Evolutionary conservation across 352 stramenopile genomes (phyloP), one percentile per base, ranked within the genome.

Genomic region (Phytophthora lateralis): DNA sequence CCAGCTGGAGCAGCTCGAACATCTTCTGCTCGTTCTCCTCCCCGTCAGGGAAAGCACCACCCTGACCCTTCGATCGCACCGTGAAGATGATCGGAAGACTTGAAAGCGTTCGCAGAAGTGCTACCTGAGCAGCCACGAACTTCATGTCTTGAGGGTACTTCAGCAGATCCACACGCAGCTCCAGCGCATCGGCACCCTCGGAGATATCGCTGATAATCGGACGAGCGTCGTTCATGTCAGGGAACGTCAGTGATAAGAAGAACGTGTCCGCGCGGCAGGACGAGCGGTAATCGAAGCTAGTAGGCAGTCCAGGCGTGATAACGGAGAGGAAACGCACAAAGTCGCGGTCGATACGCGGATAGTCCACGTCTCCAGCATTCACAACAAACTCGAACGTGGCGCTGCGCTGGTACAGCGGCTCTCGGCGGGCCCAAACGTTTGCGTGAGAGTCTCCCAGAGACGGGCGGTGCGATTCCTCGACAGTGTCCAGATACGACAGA

Each of bases 71-170:
- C 14, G 95, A 98, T 18, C 97, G 89, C 20, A 99, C 96, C 0
- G 97, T 99, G 65, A 97, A 99, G 35, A 99, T 97, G 62, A 99
- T 93, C 2, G 97, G 96, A 52, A 99, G 82, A 8, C 82, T 77
- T 46, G 93, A 96, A 60, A 98, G 76, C 10, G 93, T 73, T 15
- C 97, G 91, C 41, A 96, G 66, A 57, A 80, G 64, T 53, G 89
- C 80, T 8, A 89, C 81, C 62, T 94, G 82, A 66, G 74, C 46
- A 66, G 82, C 76, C 66, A 97, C 69, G 73, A 91, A 76, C 41
- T 64, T 59, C 37, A 71, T 20, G 85, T 88, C 66, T 50, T 76
- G 60, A 26, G 77, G 72, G 14, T 71, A 61, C 48, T 80, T 61
- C 11, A 98, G 75, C 61, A 98, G 72, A 78, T 98, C 97, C 9